phyloP scores from a whole-genome alignment of 331 rosid genomes.

The Saraca asoca region DNA sequence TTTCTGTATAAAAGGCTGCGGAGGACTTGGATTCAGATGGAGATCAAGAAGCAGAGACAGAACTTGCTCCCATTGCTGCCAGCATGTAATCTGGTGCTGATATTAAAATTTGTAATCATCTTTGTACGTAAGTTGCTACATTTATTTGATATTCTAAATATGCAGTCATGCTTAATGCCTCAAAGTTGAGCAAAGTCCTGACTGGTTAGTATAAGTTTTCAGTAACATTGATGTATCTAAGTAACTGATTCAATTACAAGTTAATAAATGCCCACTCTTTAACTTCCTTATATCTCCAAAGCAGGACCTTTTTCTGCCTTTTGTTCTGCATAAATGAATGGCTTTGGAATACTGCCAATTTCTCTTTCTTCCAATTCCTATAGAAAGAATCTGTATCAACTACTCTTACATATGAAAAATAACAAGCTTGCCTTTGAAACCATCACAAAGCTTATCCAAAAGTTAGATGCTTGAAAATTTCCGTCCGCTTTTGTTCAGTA shows the following conservation, averaged over 20 bases:
- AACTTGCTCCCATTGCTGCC: conserved; percentile 75
- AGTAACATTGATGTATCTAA: conserved; percentile 15
- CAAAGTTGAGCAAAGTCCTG: conserved; percentile 24
- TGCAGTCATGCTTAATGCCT: conserved; percentile 31
- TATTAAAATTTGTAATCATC: conserved; percentile 36
- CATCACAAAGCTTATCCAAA: no score
- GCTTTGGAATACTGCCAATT: background rate
- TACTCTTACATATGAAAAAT: no score
- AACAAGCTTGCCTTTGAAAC: no score
- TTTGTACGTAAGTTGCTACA: conserved; percentile 51
- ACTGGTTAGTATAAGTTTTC: conserved; percentile 19
- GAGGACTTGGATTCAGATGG: conserved; percentile 46
- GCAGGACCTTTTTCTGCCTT: no score
- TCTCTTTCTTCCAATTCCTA: background rate
- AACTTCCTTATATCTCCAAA: background rate
- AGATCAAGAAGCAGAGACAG: conserved; percentile 74
- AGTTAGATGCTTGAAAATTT: no score
- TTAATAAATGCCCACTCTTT: background rate
- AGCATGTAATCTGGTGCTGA: conserved; percentile 68
- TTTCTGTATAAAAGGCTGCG: conserved; percentile 43
- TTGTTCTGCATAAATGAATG: background rate
- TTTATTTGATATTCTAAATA: conserved; percentile 39
- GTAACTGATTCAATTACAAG: background rate
- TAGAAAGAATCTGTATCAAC: no score
- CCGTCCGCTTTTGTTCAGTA: no score